Evolutionary conservation across 805 yeast species (phyloP).

Genomic region (Tetrapisispora phaffii): DNA sequence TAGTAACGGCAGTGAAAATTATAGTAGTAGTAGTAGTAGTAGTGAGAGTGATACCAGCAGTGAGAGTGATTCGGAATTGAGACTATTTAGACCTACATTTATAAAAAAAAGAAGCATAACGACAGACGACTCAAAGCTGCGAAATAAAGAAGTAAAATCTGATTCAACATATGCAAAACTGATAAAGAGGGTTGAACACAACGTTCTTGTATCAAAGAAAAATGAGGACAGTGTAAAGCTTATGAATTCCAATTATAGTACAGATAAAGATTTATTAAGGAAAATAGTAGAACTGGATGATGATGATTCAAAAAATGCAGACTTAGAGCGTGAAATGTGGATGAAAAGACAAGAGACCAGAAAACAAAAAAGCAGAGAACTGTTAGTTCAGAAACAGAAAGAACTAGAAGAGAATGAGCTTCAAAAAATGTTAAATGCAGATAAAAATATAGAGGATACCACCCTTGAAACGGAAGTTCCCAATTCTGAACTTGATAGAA

Average conservation of each 20-base stretch:
- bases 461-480: background rate
- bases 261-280: slow-evolving; percentile 19
- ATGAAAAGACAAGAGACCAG: slow-evolving; percentile 15
- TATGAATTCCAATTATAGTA: slow-evolving; percentile 14
- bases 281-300: slow-evolving; percentile 19
- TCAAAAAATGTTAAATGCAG: slow-evolving; percentile 8
- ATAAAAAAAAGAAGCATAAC: slow-evolving; percentile 7
- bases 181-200: slow-evolving; percentile 11
- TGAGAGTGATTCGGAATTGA: slow-evolving; percentile 13
- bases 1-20: slow-evolving; percentile 1
- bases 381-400: slow-evolving; percentile 17
- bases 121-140: background rate
- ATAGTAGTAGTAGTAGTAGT: slow-evolving; percentile 3
- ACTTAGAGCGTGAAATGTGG: slow-evolving; percentile 19
- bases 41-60: slow-evolving; percentile 8
- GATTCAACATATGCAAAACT: background rate
- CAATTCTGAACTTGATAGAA: background rate
- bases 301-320: slow-evolving; percentile 19
- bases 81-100: slow-evolving; percentile 22
- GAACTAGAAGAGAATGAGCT: slow-evolving; percentile 21
- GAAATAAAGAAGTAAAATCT: background rate
- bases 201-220: slow-evolving; percentile 6
- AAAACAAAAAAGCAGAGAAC: slow-evolving; percentile 13
- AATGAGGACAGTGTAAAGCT: slow-evolving; percentile 6
- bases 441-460: background rate